Percentiles rank a stretch among this genome's conserved stretches.
Conservation (phyloP, 495 filamentous ascomycete genomes). For the Hypoxylon crocopeplum region DNA sequence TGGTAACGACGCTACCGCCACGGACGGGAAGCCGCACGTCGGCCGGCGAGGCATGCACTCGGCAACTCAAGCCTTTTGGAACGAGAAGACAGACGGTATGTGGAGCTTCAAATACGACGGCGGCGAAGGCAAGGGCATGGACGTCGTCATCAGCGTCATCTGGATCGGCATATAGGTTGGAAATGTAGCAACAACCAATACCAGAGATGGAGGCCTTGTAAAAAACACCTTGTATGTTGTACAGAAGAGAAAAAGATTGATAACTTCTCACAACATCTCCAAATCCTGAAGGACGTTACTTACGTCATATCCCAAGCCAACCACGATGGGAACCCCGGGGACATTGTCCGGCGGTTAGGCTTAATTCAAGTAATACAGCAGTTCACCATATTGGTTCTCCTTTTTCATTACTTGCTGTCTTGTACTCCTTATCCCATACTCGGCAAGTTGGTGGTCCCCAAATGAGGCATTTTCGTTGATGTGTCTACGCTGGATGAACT, state of each 20-base stretch:
- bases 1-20: conserved; percentile 48
- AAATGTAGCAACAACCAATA: background rate
- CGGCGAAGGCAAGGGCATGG: conserved; percentile 82
- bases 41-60: conserved; percentile 95
- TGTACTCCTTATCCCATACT: background rate
- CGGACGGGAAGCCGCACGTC: conserved; percentile 64
- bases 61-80: conserved; percentile 94
- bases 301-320: too few relatives aligned
- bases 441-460: background rate
- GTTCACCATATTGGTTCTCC: background rate
- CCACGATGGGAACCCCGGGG: too few relatives aligned
- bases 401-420: background rate
- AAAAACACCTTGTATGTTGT: conserved; percentile 13
- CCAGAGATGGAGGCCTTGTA: background rate
- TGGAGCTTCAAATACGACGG: conserved; percentile 96
- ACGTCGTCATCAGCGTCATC: conserved; percentile 88
- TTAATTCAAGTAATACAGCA: too few relatives aligned
- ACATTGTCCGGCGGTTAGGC: too few relatives aligned
- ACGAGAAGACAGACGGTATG: conserved; percentile 96
- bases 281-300: too few relatives aligned
- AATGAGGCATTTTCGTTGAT: background rate
- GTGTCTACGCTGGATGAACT: background rate
- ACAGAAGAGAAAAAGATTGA: conserved; percentile 9
- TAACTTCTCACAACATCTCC: background rate
- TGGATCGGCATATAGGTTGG: conserved; percentile 74